Conservation (phyloP, 352 stramenopile genomes). For the Phytophthora europaea region DNA sequence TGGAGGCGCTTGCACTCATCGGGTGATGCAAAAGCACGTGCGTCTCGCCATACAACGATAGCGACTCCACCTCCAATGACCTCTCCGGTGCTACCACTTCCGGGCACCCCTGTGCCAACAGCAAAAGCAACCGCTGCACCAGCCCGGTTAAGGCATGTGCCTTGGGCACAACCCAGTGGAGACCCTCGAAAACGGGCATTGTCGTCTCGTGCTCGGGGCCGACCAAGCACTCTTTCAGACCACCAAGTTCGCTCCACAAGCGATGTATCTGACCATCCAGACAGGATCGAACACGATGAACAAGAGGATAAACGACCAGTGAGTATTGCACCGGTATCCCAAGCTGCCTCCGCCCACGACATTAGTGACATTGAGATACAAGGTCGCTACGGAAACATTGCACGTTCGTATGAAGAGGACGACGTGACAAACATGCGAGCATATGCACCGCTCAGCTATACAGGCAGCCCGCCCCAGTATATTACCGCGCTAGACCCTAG, state of each 20-base stretch:
- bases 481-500: slow-evolving; percentile 44
- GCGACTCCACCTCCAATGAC: slow-evolving; percentile 2
- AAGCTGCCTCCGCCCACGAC: slow-evolving; percentile 37
- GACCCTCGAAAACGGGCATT: slow-evolving; percentile 36
- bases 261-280: slow-evolving; percentile 8
- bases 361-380: slow-evolving; percentile 56
- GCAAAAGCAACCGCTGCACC: neutral
- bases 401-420: slow-evolving; percentile 40
- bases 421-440: slow-evolving; percentile 48
- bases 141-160: neutral
- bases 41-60: neutral
- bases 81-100: neutral
- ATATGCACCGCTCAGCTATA: slow-evolving; percentile 42
- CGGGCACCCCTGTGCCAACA: neutral
- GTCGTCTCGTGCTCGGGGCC: slow-evolving; percentile 29
- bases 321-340: slow-evolving; percentile 33
- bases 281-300: slow-evolving; percentile 26
- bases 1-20: slow-evolving; percentile 7
- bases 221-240: slow-evolving; percentile 31
- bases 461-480: slow-evolving; percentile 41
- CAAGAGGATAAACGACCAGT: slow-evolving; percentile 28
- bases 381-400: slow-evolving; percentile 40
- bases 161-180: slow-evolving; percentile 9
- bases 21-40: slow-evolving; percentile 14
- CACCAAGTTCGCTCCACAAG: slow-evolving; percentile 22